Conservation (phyloP, 2,329 filamentous ascomycete genomes). For the Talaromyces sp. region DNA sequence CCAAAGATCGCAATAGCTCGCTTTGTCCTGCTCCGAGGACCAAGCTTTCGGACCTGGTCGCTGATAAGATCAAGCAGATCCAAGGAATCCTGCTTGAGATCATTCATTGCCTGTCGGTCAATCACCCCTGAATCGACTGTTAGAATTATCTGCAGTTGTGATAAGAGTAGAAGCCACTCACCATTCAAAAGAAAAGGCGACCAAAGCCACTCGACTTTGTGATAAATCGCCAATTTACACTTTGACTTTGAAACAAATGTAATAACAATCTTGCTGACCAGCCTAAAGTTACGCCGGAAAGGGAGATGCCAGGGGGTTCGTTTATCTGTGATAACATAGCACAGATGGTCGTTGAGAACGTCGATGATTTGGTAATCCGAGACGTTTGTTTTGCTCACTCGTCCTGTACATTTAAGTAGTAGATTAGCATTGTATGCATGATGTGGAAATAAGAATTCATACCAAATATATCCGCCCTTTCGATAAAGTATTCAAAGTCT, state of each 20-base stretch:
- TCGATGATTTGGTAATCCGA: constrained; percentile 85
- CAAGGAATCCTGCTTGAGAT: constrained; percentile 50
- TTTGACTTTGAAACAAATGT: constrained; percentile 89
- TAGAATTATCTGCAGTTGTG: background rate
- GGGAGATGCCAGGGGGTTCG: constrained; percentile 79
- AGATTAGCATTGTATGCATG: constrained; percentile 10
- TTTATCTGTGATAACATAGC: constrained; percentile 62
- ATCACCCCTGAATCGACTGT: constrained; percentile 44
- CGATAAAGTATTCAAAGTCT: constrained; percentile 75
- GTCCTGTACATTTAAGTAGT: constrained; percentile 25
- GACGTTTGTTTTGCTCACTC: constrained; percentile 57
- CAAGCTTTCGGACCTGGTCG: constrained; percentile 45
- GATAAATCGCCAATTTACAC: constrained; percentile 85
- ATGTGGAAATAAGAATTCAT: constrained; percentile 24
- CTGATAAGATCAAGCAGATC: constrained; percentile 48
- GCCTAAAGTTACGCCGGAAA: constrained; percentile 69
- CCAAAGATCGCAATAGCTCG: constrained; percentile 47
- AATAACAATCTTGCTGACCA: constrained; percentile 88
- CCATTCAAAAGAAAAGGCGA: constrained; percentile 50
- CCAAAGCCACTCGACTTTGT: constrained; percentile 80
- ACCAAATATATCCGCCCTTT: constrained; percentile 62
- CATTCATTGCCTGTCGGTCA: constrained; percentile 65
- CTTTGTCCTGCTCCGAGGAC: constrained; percentile 44
- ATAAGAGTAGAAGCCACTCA: constrained; percentile 21
- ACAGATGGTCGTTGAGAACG: constrained; percentile 69